A percentile compares a stretch with the other conserved stretches of the same genome.
Conservation (phyloP, 2,329 filamentous ascomycete species). For the Claviceps lovelessii region DNA sequence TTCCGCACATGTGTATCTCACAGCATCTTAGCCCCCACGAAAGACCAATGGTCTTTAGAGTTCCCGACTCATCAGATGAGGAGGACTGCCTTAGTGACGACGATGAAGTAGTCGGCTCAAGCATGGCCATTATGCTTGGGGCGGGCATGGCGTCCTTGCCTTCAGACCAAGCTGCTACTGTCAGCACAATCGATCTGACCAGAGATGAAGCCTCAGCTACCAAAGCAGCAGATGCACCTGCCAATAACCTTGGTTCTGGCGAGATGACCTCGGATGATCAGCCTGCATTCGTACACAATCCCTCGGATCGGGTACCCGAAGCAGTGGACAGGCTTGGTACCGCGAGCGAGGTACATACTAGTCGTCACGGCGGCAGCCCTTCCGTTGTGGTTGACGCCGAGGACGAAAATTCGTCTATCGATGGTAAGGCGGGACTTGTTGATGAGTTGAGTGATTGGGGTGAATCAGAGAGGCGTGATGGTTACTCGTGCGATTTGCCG, state of each 20-base stretch:
- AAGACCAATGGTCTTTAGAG: conserved; percentile 22
- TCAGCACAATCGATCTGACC: conserved; percentile 11
- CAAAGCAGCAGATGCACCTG: neutral
- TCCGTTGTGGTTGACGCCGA: neutral
- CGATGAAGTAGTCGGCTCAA: conserved; percentile 13
- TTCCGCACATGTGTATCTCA: neutral
- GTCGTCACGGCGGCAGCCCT: neutral
- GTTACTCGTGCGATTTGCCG: neutral
- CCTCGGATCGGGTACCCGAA: neutral
- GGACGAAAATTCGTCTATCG: neutral
- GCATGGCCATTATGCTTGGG: conserved; percentile 13
- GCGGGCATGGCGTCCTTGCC: conserved; percentile 13
- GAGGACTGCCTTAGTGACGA: conserved; percentile 17
- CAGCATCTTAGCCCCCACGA: conserved; percentile 11
- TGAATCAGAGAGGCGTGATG: neutral
- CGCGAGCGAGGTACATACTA: neutral
- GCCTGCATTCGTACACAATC: neutral
- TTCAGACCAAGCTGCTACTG: conserved; percentile 9
- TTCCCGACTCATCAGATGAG: conserved; percentile 28
- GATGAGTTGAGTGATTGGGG: neutral
- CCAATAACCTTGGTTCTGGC: neutral
- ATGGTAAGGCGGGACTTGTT: neutral
- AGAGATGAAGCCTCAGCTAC: conserved; percentile 1
- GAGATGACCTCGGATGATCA: neutral
- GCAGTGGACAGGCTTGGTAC: neutral